These are phyloP conservation scores for Salix exigua DNA, from an alignment of 345 rosid genomes.

Conservation along the genomic window DNA sequence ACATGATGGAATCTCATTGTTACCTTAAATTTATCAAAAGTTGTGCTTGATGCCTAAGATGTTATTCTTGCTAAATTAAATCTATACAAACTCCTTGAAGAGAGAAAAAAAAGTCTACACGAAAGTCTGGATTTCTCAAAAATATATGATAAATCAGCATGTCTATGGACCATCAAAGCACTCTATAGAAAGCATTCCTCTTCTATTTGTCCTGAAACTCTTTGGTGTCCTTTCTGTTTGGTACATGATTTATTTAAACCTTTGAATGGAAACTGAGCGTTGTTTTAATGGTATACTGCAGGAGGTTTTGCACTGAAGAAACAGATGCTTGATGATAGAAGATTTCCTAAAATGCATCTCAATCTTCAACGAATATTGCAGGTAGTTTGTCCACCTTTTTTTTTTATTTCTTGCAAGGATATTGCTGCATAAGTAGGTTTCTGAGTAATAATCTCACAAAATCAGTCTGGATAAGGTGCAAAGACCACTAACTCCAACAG, in stretches of 20 bases:
- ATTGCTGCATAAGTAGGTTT: background rate
- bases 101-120: background rate
- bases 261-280: background rate
- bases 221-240: constrained; percentile 1
- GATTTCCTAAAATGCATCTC: constrained; percentile 91
- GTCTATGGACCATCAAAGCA: background rate
- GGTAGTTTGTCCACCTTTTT: constrained; percentile 39
- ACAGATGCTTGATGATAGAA: constrained; percentile 86
- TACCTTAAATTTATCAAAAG: background rate
- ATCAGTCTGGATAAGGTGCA: background rate
- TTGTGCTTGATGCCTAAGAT: background rate
- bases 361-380: constrained; percentile 89
- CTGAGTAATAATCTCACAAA: background rate
- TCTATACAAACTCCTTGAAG: background rate
- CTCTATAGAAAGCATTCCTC: background rate
- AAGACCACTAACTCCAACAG: background rate
- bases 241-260: background rate
- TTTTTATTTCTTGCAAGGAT: background rate
- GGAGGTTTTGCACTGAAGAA: constrained; percentile 87
- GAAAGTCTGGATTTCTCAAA: background rate
- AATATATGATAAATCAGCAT: background rate
- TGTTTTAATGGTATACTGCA: constrained; percentile 20
- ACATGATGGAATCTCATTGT: background rate
- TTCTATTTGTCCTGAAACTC: background rate
- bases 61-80: background rate